Base-by-base conservation (phyloP, 1,284 basidiomycete species). In the Pyrrhoderma lamaoense region DNA sequence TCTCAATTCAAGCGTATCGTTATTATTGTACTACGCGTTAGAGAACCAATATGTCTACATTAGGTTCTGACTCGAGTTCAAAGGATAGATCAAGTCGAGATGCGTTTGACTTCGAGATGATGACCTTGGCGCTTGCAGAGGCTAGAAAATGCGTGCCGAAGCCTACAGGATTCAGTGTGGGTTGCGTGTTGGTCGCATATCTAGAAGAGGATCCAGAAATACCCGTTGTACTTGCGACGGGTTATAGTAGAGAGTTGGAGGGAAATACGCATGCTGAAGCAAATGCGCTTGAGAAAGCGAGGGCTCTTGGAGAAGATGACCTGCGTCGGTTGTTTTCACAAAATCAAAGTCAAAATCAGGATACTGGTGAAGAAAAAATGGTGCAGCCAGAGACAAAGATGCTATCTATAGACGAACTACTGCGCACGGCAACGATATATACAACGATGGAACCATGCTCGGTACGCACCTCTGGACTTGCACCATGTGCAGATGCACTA, bases 221-320 rank as follows among this genome's bases (percentile, higher is more conserved):
- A n/a, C n/a, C n/a, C n/a, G 59, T 77, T 61, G 68, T 89, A 36
- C 68, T 99, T 22, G 72, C 89, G 4, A 84, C 85, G 5, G 94
- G 94, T 22, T 95, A 85, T 69, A 97, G 93, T 34, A 78, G 96
- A 62, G 94, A 99, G 66, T 76, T 97, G 0, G 77, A 83, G 1
- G 95, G 94, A 47, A 99, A 98, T 66, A 98, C 95, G 1, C 96
- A 99, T 66, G 95, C 95, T 11, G 95, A 99, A 69, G 92, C 94
- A 19, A 96, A 95, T 64, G 94, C 95, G 0, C 71, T 99, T 43
- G 67, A 77, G 38, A 98, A 98, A 64, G 79, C 86, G 11, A 66
- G 68, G 34, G 49, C 59, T 16, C 65, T 82, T 40, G 71, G 77
- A 3, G 47, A 60, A 8, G 60, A 67, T 3, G 65, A 79, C 38